These are phyloP conservation scores for Acanthamoeba castellanii DNA, from an alignment of 208 protist genomes.

Conservation along the genomic window DNA sequence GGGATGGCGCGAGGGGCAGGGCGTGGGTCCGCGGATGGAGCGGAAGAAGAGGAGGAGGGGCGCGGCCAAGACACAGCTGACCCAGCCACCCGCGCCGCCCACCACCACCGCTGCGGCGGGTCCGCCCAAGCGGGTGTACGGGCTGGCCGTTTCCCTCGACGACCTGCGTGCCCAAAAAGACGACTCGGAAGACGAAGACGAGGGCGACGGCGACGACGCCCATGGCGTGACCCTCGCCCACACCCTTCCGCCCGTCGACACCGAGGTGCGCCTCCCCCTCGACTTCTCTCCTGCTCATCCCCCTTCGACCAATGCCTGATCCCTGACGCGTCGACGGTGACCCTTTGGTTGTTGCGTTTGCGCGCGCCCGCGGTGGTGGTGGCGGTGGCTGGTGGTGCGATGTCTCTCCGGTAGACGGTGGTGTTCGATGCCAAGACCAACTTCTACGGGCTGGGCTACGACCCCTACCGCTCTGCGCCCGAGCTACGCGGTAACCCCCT, in stretches of 20 bases:
- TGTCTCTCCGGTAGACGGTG: background rate
- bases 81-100: background rate
- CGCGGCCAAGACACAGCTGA: background rate
- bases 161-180: constrained; percentile 28
- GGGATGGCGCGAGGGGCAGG: constrained; percentile 75
- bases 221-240: background rate
- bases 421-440: constrained; percentile 66
- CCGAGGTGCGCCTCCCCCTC: background rate
- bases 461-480: constrained; percentile 31
- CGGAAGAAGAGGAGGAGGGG: constrained; percentile 6
- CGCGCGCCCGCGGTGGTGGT: background rate
- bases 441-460: constrained; percentile 71
- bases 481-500: constrained; percentile 25
- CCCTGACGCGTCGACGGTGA: no score
- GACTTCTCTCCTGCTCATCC: background rate
- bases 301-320: no score
- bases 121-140: constrained; percentile 27
- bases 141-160: constrained; percentile 36
- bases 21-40: constrained; percentile 13
- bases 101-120: background rate
- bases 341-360: background rate
- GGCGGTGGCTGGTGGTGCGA: background rate
- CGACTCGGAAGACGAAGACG: constrained; percentile 4
- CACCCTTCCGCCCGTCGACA: constrained; percentile 40
- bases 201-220: background rate